Conservation (phyloP, 768 basidiomycete genomes). For the Nevesoporus exiguus region DNA sequence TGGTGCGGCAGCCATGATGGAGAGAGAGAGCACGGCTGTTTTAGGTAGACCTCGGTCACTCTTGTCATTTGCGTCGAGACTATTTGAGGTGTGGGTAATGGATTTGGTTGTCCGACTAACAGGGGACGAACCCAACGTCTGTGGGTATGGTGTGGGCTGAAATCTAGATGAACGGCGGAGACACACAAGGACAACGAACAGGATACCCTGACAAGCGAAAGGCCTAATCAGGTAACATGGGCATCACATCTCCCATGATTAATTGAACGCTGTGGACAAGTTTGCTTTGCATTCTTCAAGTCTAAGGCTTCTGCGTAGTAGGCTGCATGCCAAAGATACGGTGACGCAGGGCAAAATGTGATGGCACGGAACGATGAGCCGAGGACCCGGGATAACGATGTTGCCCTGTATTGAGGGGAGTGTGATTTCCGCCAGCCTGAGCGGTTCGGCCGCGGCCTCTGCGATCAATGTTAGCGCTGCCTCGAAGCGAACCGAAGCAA, state of each 20-base stretch:
- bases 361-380: background rate
- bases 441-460: background rate
- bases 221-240: constrained; percentile 4
- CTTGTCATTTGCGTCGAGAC: background rate
- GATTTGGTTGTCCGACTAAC: background rate
- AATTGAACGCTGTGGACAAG: background rate
- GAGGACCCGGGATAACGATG: background rate
- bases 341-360: background rate
- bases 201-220: constrained; percentile 3
- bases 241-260: constrained; percentile 1
- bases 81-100: background rate
- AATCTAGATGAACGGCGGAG: constrained; percentile 18
- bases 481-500: background rate
- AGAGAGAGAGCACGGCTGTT: constrained; percentile 5
- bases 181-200: constrained; percentile 12
- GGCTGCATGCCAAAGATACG: background rate
- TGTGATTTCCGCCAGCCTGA: background rate
- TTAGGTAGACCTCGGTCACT: constrained; percentile 13
- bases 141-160: constrained; percentile 7
- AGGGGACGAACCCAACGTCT: background rate
- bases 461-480: background rate
- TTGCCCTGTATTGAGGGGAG: background rate
- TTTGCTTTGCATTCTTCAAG: background rate
- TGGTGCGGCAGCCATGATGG: constrained; percentile 13
- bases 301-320: background rate